Base-by-base conservation (phyloP, 2,329 filamentous ascomycete species). In the Clonostachys byssicola region DNA sequence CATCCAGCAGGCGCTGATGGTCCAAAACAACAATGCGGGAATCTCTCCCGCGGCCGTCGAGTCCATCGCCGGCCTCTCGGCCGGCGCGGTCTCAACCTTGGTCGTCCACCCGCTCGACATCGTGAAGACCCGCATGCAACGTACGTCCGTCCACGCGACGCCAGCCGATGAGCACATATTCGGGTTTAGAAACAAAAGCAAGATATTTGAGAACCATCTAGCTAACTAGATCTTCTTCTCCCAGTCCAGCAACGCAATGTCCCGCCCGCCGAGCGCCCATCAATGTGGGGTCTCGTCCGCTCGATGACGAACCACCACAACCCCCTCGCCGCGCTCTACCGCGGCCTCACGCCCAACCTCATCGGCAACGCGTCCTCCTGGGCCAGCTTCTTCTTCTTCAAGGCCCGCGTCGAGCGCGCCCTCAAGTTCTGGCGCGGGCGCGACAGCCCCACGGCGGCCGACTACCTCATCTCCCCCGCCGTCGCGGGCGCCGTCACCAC, bases 111-210 rank as follows among this genome's bases (percentile, higher is more conserved):
- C 94, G 34, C 82, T 99, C 50, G 94, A 99, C 70, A 85, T 99
- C 53, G 85, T 97, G 64, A 99, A 99, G 77, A 97, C 92, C 51
- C 87, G 94, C 53, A 83, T 99, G 63, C 94, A 99, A 72, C 85
- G 89, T 91, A 72, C 49, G 72, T 62, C 38, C 18, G 9, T 44
- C n/a, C 23, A 33, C 14, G 12, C 20, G 13, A 17, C 43, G 17
- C 20, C 34, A 45, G 8, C 38, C 42, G 17, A 12, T 10, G 6
- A 9, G 9, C 23, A 30, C 6, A 2, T 30, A 10, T 8, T 10
- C 9, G 23, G 10, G 23, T 30, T 30, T 30, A 30, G 23, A 10
- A 30, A 4, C 8, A 4, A 10, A 10, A 30, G 23, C 23, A 30
- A 6, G 23, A 30, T 8, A 30, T 30, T 30, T 30, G 23, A 1